phyloP scores from a whole-genome alignment of 495 filamentous ascomycete genomes.

The Penicillium roqueforti region DNA sequence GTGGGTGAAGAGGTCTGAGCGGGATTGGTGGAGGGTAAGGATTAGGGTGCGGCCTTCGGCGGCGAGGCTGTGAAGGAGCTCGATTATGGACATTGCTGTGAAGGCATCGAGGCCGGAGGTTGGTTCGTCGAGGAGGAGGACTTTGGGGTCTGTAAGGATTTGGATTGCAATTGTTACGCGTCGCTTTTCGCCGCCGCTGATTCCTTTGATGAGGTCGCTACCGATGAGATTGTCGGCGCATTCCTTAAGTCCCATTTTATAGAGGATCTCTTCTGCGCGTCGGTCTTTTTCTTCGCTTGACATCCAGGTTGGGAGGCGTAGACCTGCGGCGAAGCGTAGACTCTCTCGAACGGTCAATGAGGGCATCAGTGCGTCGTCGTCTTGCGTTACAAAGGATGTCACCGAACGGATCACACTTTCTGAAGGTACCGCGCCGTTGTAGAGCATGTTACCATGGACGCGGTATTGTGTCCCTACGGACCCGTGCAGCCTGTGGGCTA shows the following conservation, averaged over 20 bases:
- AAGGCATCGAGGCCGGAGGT: constrained; percentile 74
- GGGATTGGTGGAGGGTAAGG: constrained; percentile 70
- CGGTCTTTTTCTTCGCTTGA: constrained; percentile 57
- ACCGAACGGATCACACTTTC: constrained; percentile 61
- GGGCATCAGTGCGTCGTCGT: constrained; percentile 68
- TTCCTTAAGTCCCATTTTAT: constrained; percentile 72
- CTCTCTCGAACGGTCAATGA: constrained; percentile 74
- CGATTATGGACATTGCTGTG: constrained; percentile 69
- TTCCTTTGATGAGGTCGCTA: constrained; percentile 66
- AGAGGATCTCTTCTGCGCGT: constrained; percentile 63
- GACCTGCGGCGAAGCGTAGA: constrained; percentile 60
- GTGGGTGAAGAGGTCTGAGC: constrained; percentile 64
- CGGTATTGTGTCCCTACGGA: constrained; percentile 52
- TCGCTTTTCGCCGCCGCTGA: constrained; percentile 73
- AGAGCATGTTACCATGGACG: constrained; percentile 54
- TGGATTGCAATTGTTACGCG: constrained; percentile 72
- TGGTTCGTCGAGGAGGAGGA: constrained; percentile 69
- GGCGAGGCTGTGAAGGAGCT: constrained; percentile 62
- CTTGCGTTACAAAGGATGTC: constrained; percentile 71
- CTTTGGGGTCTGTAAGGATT: constrained; percentile 65
- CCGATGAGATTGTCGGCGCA: constrained; percentile 72
- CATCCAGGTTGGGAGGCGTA: constrained; percentile 66
- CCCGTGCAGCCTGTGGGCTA: constrained; percentile 59
- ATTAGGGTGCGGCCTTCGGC: constrained; percentile 71
- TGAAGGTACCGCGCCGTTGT: constrained; percentile 63